Conservation (phyloP, 2,329 filamentous ascomycete genomes). For the Aspergillus tamarii region DNA sequence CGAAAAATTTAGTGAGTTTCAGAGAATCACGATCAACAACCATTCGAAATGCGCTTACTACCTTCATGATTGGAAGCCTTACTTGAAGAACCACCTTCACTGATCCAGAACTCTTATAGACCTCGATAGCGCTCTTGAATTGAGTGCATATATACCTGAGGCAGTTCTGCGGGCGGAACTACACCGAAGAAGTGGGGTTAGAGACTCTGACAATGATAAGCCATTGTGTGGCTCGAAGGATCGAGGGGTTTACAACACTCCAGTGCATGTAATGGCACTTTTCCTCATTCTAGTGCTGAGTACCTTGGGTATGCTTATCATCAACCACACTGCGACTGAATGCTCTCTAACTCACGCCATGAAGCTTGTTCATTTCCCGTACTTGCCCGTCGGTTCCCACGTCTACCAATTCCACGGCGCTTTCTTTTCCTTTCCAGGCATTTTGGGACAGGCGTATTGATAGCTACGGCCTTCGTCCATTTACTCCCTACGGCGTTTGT, state of each 20-base stretch:
- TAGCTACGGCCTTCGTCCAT: slow-evolving; percentile 62
- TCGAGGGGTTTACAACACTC: slow-evolving; percentile 62
- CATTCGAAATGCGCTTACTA: background rate
- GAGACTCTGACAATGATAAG: slow-evolving; percentile 23
- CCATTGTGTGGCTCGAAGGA: slow-evolving; percentile 41
- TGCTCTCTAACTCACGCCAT: slow-evolving; percentile 13
- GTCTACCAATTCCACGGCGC: slow-evolving; percentile 61
- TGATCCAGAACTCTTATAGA: slow-evolving; percentile 16
- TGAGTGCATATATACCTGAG: slow-evolving; percentile 37
- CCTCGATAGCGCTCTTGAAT: slow-evolving; percentile 22
- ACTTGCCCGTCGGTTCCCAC: slow-evolving; percentile 61
- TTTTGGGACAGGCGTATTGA: slow-evolving; percentile 61
- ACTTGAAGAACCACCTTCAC: background rate
- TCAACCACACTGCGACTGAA: background rate
- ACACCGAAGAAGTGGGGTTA: slow-evolving; percentile 27
- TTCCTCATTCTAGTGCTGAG: slow-evolving; percentile 65
- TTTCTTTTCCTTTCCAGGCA: slow-evolving; percentile 64
- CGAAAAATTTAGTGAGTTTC: background rate
- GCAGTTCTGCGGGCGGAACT: slow-evolving; percentile 39
- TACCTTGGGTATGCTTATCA: slow-evolving; percentile 39
- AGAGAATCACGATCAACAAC: background rate
- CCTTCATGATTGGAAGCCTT: background rate
- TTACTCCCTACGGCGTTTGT: slow-evolving; percentile 66
- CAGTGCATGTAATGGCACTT: slow-evolving; percentile 68
- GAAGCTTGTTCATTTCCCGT: slow-evolving; percentile 66